Base-by-base conservation (phyloP, 768 basidiomycete species). In the Mycena olivaceomarginata region DNA sequence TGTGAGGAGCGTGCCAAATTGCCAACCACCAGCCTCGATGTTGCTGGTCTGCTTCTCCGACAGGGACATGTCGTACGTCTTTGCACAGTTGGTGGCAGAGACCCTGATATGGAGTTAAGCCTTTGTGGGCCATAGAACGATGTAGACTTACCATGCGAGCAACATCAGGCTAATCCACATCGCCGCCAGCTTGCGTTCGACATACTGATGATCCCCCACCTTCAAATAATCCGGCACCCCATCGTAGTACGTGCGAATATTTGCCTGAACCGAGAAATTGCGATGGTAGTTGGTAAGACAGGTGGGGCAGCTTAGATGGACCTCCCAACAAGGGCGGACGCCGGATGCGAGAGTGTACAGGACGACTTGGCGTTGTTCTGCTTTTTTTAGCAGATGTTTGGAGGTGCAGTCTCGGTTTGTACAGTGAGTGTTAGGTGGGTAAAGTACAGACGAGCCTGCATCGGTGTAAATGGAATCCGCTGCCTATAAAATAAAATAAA, bases 141-240 rank as follows among this genome's bases (percentile, higher is more conserved):
- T 31, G 3, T 31, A 3, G 31, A 31, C 31, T 31, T 9, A 84
- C 83, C 81, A 82, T 40, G 74, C 82, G 39, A 79, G 20, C 13
- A 84, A 74, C 76, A 82, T 81, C 57, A 73, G n/a, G 46, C 66
- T 77, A n/a, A 62, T 77, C 81, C 77, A 84, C 48, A 75, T 5
- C 5, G 46, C 67, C 1, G 71, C 74, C 10, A 83, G 67, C 40
- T 53, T 67, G 16, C 77, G 56, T 63, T 85, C 81, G 1, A 83
- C 78, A 74, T 74, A 85, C 22, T 82, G 82, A 60, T 83, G 82
- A 11, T 83, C n/a, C 81, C 0, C 76, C 82, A 82, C 81, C 46
- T 83, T 79, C 45, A 85, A 43, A 16, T 78, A 80, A 4, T 81
- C 43, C 1, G 81, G 82, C 3, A 80, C 73, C 0, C 70, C 76